Base-by-base conservation (phyloP, 306 rosid genomes). In the Elaeagnus macrophylla region DNA sequence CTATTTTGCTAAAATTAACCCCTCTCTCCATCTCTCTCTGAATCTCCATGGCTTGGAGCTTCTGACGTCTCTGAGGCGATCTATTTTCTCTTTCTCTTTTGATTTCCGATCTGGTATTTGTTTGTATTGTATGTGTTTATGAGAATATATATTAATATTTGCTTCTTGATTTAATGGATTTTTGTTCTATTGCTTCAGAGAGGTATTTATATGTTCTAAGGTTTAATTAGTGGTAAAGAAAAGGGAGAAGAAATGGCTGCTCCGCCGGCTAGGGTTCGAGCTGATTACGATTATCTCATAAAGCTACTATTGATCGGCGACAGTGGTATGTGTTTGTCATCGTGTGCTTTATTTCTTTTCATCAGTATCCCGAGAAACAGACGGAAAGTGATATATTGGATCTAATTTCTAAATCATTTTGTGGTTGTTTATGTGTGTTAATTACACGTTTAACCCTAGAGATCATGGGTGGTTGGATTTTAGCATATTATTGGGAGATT, bases 261-360 rank as follows among this genome's bases (percentile, higher is more conserved):
- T 78, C 97, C 96, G 76, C 86, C 94, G 51, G 87, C 96, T 60
- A 86, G 96, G 81, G 95, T 96, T 72, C 83, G 97, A 43, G 97
- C 97, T 57, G 97, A 91, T 84, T 91, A 86, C 65, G 97, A 91
- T 76, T 91, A 63, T 68, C 97, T 91, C 71, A 78, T 91, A 57
- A 91, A 91, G 87, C 95, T 91, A 68, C 80, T 91, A 14, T 57
- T 91, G 76, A 91, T 91, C 77, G 96, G 99, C 66, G 99, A 87
- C 62, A 91, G 96, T 62, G 99, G 95, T 84, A 66, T 37, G 77
- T 67, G 12, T 25, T 46, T 48, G 54, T 10, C 38, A 15, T n/a
- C 16, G n/a, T 7, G 35, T 61, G 36, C 38, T 47, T 5, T 36
- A 2, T 7, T 9, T 3, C 0, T 1, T 25, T 25, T 25, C 32